A percentile compares a stretch with the other conserved stretches of the same genome.
Conservation (phyloP, 441 rosid species). For the Eutrema salsugineum region DNA sequence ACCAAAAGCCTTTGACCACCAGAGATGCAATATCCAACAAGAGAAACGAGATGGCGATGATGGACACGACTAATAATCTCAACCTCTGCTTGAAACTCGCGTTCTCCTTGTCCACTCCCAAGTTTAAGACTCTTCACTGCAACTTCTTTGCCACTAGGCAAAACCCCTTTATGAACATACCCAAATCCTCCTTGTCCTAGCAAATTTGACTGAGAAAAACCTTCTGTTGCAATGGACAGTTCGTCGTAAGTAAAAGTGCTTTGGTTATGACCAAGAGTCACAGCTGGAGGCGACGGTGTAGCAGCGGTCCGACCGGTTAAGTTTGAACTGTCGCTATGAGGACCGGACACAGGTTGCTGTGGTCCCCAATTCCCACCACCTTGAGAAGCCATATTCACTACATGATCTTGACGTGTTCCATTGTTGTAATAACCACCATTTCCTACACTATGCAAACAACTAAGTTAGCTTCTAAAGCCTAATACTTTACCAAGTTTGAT, state of each 20-base stretch:
- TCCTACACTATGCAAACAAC: conserved; percentile 23
- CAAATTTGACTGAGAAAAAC: conserved; percentile 58
- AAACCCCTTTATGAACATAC: conserved; percentile 73
- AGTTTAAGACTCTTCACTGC: conserved; percentile 81
- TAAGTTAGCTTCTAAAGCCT: conserved; percentile 9
- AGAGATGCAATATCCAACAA: conserved; percentile 70
- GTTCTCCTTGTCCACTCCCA: conserved; percentile 74
- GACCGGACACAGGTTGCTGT: conserved; percentile 18
- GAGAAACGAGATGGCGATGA: conserved; percentile 86
- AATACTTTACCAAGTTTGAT: not conserved
- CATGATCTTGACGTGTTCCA: conserved; percentile 27
- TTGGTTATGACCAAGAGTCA: conserved; percentile 56
- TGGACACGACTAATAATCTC: conserved; percentile 91
- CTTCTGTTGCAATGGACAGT: conserved; percentile 60
- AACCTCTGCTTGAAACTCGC: conserved; percentile 82
- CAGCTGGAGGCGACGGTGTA: conserved; percentile 51
- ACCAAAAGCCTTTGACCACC: conserved; percentile 60
- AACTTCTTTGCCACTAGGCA: conserved; percentile 74
- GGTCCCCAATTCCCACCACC: conserved; percentile 38
- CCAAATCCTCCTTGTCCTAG: conserved; percentile 97
- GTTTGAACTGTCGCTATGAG: conserved; percentile 37
- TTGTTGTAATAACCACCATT: conserved; percentile 36
- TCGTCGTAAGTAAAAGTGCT: conserved; percentile 69
- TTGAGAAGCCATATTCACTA: conserved; percentile 33
- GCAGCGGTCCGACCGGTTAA: conserved; percentile 33